These are phyloP conservation scores for Calonectria pseudoturangicola DNA, from an alignment of 2,329 filamentous ascomycete species.

Conservation along the genomic window DNA sequence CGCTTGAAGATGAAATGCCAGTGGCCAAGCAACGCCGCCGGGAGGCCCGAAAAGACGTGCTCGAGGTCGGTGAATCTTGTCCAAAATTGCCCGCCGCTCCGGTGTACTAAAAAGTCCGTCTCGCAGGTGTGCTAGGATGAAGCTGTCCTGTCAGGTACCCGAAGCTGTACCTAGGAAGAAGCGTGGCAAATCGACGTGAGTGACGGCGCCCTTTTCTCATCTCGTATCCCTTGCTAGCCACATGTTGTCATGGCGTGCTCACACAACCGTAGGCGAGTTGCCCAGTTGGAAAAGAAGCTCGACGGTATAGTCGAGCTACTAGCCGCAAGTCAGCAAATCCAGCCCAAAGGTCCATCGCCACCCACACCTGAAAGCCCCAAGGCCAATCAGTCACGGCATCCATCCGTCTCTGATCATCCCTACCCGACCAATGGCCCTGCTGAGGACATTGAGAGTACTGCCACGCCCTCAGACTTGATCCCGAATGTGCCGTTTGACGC, in stretches of 20 bases:
- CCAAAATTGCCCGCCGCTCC: conserved; percentile 3
- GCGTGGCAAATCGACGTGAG: conserved; percentile 61
- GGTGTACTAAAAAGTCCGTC: conserved; percentile 1
- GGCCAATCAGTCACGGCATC: conserved; percentile 26
- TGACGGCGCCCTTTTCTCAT: not conserved
- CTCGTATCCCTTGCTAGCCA: not conserved
- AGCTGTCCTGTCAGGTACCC: conserved; percentile 58
- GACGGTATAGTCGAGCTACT: conserved; percentile 63
- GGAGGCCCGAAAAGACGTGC: conserved; percentile 47
- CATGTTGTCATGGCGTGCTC: conserved; percentile 14
- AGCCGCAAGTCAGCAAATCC: conserved; percentile 56
- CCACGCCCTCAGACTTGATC: conserved; percentile 6
- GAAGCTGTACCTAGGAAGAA: conserved; percentile 58
- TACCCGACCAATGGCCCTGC: not conserved
- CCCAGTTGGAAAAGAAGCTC: conserved; percentile 62
- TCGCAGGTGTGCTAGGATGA: conserved; percentile 59
- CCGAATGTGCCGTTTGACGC: conserved; percentile 29
- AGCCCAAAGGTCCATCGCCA: conserved; percentile 47
- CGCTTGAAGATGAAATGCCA: conserved; percentile 62
- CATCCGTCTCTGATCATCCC: not conserved
- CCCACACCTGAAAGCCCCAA: conserved; percentile 53
- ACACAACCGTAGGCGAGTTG: conserved; percentile 57
- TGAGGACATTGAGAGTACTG: not conserved
- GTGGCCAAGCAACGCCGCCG: conserved; percentile 55
- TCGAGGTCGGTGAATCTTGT: conserved; percentile 51